These are phyloP conservation scores for Ustilago loliicola DNA, from an alignment of 1,284 basidiomycete genomes.

Conservation along the genomic window DNA sequence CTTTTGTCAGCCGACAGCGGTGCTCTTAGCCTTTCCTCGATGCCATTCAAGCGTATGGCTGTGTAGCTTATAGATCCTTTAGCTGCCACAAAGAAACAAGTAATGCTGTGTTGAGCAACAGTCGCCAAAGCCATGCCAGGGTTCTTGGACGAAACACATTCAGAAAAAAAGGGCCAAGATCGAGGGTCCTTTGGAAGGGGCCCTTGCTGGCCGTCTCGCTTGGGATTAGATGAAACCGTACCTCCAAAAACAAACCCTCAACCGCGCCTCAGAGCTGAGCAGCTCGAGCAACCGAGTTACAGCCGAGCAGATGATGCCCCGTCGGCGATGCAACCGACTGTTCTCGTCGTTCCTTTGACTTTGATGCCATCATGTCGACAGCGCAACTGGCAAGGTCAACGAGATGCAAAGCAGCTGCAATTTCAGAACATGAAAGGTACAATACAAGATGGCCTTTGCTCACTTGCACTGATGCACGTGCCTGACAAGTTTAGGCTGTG, in stretches of 20 bases:
- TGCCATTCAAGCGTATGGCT: too few relatives aligned
- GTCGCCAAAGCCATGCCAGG: neutral
- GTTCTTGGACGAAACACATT: neutral
- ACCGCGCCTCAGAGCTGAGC: neutral
- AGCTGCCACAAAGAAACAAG: too few relatives aligned
- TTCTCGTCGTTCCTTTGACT: neutral
- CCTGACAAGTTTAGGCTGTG: neutral
- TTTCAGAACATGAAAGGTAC: neutral
- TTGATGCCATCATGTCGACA: neutral
- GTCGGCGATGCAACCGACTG: neutral
- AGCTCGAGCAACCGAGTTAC: neutral
- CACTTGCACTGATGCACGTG: neutral
- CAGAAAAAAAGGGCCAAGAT: slow-evolving; percentile 15
- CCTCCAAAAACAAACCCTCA: slow-evolving; percentile 15
- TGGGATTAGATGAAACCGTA: slow-evolving; percentile 2
- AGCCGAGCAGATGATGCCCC: neutral
- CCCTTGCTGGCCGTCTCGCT: slow-evolving; percentile 13
- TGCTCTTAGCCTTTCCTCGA: neutral
- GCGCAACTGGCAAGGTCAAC: too few relatives aligned
- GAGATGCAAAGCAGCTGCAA: too few relatives aligned
- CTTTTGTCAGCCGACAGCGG: neutral
- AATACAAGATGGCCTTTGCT: neutral
- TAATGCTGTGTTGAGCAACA: too few relatives aligned
- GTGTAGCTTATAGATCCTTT: too few relatives aligned
- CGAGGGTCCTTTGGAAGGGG: slow-evolving; percentile 19